Percentiles rank a stretch among this genome's conserved stretches.
These are phyloP conservation scores for Leptographium galeiforme DNA, from an alignment of 2,329 filamentous ascomycete species.

Conservation along the genomic window DNA sequence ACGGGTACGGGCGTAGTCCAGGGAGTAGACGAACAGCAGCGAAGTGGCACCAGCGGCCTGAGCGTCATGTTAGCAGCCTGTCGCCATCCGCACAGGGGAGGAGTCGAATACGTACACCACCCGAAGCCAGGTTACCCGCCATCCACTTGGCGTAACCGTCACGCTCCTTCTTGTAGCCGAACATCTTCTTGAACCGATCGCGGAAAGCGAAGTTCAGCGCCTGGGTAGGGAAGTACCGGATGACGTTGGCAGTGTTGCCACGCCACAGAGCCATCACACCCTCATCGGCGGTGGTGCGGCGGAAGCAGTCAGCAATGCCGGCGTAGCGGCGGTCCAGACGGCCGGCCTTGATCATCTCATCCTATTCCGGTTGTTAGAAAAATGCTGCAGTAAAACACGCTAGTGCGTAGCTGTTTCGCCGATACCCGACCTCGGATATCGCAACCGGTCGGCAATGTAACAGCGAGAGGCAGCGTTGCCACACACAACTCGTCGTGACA, in stretches of 20 bases:
- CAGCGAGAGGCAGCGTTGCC: no score
- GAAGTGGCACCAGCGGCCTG: conserved; percentile 97
- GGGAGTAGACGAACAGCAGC: conserved; percentile 99
- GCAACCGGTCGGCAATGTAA: not conserved
- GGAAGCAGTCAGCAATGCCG: conserved; percentile 93
- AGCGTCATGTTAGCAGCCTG: conserved; percentile 1
- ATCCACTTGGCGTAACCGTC: conserved; percentile 99
- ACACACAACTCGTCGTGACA: not conserved
- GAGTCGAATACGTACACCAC: conserved; percentile 66
- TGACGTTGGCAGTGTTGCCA: conserved; percentile 99
- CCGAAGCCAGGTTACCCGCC: conserved; percentile 97
- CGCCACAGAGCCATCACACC: conserved; percentile 94
- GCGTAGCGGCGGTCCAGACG: conserved; percentile 96
- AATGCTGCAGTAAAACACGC: not conserved
- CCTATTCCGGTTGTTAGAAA: conserved; percentile 41
- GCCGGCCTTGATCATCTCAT: conserved; percentile 99
- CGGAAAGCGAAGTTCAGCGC: conserved; percentile 99
- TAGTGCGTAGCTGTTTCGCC: not conserved
- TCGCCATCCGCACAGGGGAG: not conserved
- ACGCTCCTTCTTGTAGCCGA: conserved; percentile 99
- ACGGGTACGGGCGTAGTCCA: conserved; percentile 99
- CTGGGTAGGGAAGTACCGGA: conserved; percentile 99
- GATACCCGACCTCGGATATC: not conserved
- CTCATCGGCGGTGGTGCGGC: conserved; percentile 77
- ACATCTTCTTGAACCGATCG: conserved; percentile 99